phyloP scores from a whole-genome alignment of 2,329 filamentous ascomycete species.

The Byssochlamys sp. region DNA sequence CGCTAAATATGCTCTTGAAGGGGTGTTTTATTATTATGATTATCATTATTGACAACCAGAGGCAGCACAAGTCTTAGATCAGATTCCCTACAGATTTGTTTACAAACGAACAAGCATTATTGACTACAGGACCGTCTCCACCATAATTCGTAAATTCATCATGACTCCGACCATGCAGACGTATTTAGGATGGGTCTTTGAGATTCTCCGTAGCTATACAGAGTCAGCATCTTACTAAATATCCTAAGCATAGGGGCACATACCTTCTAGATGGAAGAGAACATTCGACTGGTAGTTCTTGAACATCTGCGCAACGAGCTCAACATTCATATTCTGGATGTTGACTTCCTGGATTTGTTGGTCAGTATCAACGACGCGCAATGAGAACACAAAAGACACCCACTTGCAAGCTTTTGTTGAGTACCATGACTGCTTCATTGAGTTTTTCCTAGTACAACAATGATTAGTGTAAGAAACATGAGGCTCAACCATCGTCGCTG shows the following conservation, averaged over 20 bases:
- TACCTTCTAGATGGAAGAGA: conserved; percentile 92
- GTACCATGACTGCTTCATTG: conserved; percentile 81
- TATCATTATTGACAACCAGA: not conserved
- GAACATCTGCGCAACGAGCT: conserved; percentile 97
- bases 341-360: conserved; percentile 70
- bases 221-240: conserved; percentile 2
- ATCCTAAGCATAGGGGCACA: conserved; percentile 6
- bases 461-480: not conserved
- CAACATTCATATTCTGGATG: conserved; percentile 96
- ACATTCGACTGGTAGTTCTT: conserved; percentile 99
- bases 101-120: not conserved
- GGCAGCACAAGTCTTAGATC: not conserved
- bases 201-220: conserved; percentile 67
- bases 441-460: conserved; percentile 67
- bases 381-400: not conserved
- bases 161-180: not conserved
- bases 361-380: not conserved
- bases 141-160: conserved; percentile 5
- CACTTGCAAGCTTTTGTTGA: conserved; percentile 88
- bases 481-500: conserved; percentile 6
- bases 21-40: not conserved
- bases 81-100: not conserved
- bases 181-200: conserved; percentile 59
- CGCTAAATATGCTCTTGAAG: not conserved
- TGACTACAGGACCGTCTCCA: not conserved